Evolutionary conservation across 805 yeast species (phyloP).

Genomic region (Hanseniaspora thailandica): DNA sequence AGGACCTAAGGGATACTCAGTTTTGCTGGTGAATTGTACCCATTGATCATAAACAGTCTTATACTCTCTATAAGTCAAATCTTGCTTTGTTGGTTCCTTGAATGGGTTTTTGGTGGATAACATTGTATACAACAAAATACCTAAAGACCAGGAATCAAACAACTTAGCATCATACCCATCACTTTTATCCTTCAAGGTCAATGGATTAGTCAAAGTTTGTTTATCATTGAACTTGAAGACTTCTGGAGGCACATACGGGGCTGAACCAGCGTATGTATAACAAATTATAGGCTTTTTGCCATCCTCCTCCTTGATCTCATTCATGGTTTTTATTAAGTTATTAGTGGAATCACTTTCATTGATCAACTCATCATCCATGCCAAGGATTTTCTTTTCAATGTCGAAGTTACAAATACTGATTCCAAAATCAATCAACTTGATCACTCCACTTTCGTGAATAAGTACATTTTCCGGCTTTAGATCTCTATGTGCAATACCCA

Average conservation of each 20-base stretch:
- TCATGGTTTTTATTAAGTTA: not conserved
- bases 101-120: conserved; percentile 53
- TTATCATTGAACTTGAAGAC: conserved; percentile 36
- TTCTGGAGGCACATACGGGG: conserved; percentile 75
- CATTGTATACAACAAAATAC: conserved; percentile 52
- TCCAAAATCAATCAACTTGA: conserved; percentile 67
- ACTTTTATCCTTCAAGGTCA: conserved; percentile 26
- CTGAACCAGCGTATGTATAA: conserved; percentile 56
- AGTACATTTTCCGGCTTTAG: conserved; percentile 64
- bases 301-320: not conserved
- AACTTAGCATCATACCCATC: conserved; percentile 49
- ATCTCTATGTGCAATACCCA: conserved; percentile 62
- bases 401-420: conserved; percentile 36
- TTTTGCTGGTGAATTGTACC: not conserved
- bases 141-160: conserved; percentile 66
- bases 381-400: conserved; percentile 43
- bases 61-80: conserved; percentile 47
- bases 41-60: conserved; percentile 30
- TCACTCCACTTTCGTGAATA: conserved; percentile 46
- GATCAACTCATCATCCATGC: conserved; percentile 27
- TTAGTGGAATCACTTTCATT: not conserved
- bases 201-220: conserved; percentile 29
- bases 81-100: conserved; percentile 35
- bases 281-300: conserved; percentile 17
- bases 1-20: conserved; percentile 35